Percentiles rank a stretch among this genome's conserved stretches.
Conservation (phyloP, 1,139 yeast species). For the Debaryomycetaceae sp. region DNA sequence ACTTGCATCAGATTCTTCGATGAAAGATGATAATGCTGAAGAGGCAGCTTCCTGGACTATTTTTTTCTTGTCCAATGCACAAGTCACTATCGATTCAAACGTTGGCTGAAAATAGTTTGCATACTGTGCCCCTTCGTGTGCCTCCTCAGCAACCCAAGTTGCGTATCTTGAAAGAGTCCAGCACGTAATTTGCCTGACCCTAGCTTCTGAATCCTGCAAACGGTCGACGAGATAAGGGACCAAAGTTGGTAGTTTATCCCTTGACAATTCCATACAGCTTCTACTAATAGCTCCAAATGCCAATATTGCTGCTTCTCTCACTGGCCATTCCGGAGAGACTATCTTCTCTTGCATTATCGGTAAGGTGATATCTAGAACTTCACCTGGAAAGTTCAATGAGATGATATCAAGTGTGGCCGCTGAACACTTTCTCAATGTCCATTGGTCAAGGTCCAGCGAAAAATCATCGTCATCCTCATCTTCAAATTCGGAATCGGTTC, state of each 20-base stretch:
- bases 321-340: constrained; percentile 73
- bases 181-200: constrained; percentile 89
- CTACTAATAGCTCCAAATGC: constrained; percentile 95
- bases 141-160: constrained; percentile 73
- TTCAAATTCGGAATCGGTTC: constrained; percentile 44
- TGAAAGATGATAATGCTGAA: constrained; percentile 76
- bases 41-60: constrained; percentile 95
- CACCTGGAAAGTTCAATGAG: constrained; percentile 64
- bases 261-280: constrained; percentile 73
- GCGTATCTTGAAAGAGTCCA: constrained; percentile 92
- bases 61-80: constrained; percentile 79
- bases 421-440: constrained; percentile 91
- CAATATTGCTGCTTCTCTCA: constrained; percentile 87
- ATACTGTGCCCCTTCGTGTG: constrained; percentile 56
- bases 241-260: constrained; percentile 71
- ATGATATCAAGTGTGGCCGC: constrained; percentile 89
- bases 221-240: constrained; percentile 85
- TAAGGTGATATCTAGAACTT: constrained; percentile 62
- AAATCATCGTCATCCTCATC: constrained; percentile 67
- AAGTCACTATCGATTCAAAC: constrained; percentile 66
- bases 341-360: constrained; percentile 76
- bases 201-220: constrained; percentile 69
- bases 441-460: constrained; percentile 61
- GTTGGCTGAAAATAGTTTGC: constrained; percentile 74
- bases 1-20: constrained; percentile 71